Percentiles rank a stretch among this genome's conserved stretches.
phyloP scores from a whole-genome alignment of 2,329 filamentous ascomycete species.

The Diplocarpon rosae region DNA sequence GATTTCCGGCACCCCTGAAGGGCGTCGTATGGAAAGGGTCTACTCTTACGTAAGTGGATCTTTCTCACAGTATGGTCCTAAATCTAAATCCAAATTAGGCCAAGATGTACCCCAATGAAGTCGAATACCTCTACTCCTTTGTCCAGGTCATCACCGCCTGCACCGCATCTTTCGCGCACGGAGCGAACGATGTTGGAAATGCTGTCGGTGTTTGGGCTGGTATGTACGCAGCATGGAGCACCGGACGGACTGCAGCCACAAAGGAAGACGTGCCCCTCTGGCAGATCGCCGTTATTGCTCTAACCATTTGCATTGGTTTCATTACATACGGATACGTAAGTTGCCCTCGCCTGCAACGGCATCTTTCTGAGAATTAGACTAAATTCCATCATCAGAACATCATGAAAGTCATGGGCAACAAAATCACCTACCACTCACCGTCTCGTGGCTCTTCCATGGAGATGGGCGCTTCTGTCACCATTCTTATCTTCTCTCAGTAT shows the following conservation, averaged over 20 bases:
- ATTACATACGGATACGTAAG: slow-evolving; percentile 58
- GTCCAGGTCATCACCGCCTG: slow-evolving; percentile 43
- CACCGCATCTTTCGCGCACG: slow-evolving; percentile 46
- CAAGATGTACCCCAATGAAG: slow-evolving; percentile 56
- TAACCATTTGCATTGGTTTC: slow-evolving; percentile 54
- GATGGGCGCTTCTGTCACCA: slow-evolving; percentile 66
- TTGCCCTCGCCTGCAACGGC: no score
- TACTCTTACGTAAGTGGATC: slow-evolving; percentile 35
- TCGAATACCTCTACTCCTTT: slow-evolving; percentile 50
- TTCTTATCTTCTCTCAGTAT: slow-evolving; percentile 66
- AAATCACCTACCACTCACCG: slow-evolving; percentile 60
- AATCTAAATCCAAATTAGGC: slow-evolving; percentile 28
- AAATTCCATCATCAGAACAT: slow-evolving; percentile 40
- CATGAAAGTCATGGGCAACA: slow-evolving; percentile 80
- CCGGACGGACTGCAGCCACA: slow-evolving; percentile 45
- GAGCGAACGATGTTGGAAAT: slow-evolving; percentile 68
- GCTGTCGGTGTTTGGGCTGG: slow-evolving; percentile 59
- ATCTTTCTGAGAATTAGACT: no score
- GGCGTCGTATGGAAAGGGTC: slow-evolving; percentile 56
- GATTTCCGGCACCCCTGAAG: slow-evolving; percentile 61
- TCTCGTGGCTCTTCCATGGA: slow-evolving; percentile 60
- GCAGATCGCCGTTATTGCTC: slow-evolving; percentile 61
- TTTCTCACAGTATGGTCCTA: neutral
- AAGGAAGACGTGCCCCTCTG: slow-evolving; percentile 61
- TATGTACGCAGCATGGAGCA: slow-evolving; percentile 57